Evolutionary conservation across 768 basidiomycete species (phyloP).

Genomic region (Terana coerulea): DNA sequence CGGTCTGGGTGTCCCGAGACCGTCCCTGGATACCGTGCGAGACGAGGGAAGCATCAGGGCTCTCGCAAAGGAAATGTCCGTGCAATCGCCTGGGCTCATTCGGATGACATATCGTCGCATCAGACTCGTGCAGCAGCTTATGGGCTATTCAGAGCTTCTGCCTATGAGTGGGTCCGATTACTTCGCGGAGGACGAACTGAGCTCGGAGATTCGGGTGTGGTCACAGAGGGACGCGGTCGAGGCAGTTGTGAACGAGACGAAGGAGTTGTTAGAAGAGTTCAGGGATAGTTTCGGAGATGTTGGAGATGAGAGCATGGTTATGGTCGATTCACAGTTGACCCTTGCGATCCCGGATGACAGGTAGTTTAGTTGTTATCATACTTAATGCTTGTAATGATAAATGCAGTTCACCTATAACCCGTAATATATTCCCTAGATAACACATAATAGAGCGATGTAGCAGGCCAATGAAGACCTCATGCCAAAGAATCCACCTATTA

Average conservation of each 20-base stretch:
- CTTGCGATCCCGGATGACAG: not conserved
- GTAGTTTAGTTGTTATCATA: no score
- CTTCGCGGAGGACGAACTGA: slow-evolving; percentile 24
- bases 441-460: no score
- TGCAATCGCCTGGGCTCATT: slow-evolving; percentile 51
- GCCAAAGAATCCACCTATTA: no score
- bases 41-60: slow-evolving; percentile 11
- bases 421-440: no score
- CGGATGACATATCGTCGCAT: slow-evolving; percentile 58
- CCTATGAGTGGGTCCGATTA: slow-evolving; percentile 40
- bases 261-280: slow-evolving; percentile 59
- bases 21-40: not conserved
- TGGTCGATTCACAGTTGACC: slow-evolving; percentile 13
- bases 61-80: slow-evolving; percentile 33
- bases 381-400: no score
- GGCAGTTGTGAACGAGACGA: slow-evolving; percentile 50
- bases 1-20: not conserved
- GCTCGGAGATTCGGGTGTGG: slow-evolving; percentile 40
- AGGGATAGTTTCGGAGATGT: slow-evolving; percentile 14
- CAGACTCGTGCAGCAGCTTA: slow-evolving; percentile 53
- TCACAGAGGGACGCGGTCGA: slow-evolving; percentile 49
- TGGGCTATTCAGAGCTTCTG: slow-evolving; percentile 60
- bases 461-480: no score
- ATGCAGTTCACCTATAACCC: no score
- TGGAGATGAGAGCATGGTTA: slow-evolving; percentile 15